These are phyloP conservation scores for Clausena lansium DNA, from an alignment of 345 rosid species.

Conservation along the genomic window DNA sequence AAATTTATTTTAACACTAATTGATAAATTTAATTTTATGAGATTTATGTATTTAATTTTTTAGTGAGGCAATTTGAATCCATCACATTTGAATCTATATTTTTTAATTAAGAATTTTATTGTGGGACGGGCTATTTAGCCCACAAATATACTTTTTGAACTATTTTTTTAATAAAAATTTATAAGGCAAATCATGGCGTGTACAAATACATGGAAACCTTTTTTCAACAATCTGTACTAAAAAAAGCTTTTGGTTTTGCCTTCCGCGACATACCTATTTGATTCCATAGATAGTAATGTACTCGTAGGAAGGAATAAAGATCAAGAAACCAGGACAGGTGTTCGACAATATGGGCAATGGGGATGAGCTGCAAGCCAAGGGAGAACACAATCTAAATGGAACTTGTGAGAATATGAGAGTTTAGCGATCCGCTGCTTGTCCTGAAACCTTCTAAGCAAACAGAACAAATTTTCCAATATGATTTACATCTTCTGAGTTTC, in stretches of 20 bases:
- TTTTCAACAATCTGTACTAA: background rate
- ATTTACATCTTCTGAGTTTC: no score
- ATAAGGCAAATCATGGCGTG: background rate
- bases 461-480: constrained; percentile 5
- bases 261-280: background rate
- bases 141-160: no score
- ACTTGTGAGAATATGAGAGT: constrained; percentile 28
- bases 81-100: no score
- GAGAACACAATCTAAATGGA: constrained; percentile 26
- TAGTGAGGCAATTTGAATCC: no score
- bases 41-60: no score
- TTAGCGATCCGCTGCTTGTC: background rate
- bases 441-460: constrained; percentile 21
- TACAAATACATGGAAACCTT: no score
- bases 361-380: constrained; percentile 24
- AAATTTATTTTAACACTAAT: no score
- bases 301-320: background rate
- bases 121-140: no score
- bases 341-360: constrained; percentile 25
- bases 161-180: no score
- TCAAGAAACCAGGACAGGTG: background rate
- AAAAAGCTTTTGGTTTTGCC: background rate
- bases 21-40: no score
- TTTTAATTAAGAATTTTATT: no score
- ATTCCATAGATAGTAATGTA: background rate